A percentile compares a stretch with the other conserved stretches of the same genome.
Evolutionary conservation across 164 flowering plant species (phyloP).

Genomic region (Dillenia turbinata): DNA sequence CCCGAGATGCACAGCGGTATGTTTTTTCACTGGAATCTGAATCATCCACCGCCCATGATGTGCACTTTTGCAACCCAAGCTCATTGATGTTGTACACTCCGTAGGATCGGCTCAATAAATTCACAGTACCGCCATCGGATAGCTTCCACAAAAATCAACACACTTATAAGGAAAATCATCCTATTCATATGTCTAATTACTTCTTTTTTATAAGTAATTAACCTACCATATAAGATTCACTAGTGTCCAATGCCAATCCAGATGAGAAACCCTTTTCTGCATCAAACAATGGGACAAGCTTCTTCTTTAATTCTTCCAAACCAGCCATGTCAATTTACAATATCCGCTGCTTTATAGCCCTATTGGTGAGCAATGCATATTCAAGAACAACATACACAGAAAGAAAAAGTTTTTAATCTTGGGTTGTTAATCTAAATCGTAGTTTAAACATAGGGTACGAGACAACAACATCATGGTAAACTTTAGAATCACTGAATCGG

Average conservation of each 20-base stretch:
- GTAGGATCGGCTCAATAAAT: constrained; percentile 84
- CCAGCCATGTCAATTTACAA: constrained; percentile 60
- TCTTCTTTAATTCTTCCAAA: constrained; percentile 83
- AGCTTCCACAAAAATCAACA: constrained; percentile 39
- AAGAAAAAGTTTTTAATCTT: no score
- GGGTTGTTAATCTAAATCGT: no score
- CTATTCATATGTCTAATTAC: background rate
- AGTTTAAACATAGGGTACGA: no score
- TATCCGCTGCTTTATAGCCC: no score
- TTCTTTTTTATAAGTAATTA: background rate
- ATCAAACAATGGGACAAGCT: constrained; percentile 87
- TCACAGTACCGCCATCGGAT: constrained; percentile 87
- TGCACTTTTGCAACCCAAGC: constrained; percentile 88
- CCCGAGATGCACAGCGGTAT: constrained; percentile 90
- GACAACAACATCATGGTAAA: no score
- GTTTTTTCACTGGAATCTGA: constrained; percentile 63
- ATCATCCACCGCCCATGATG: constrained; percentile 52
- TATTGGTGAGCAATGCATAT: no score
- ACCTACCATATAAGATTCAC: constrained; percentile 72
- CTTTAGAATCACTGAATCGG: no score
- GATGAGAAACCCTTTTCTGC: constrained; percentile 81
- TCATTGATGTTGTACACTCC: constrained; percentile 92
- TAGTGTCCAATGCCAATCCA: constrained; percentile 52
- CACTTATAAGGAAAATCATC: constrained; percentile 1
- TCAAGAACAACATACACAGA: no score